Base-by-base conservation (phyloP, 2,329 filamentous ascomycete species). In the Bipolaris victoriae region DNA sequence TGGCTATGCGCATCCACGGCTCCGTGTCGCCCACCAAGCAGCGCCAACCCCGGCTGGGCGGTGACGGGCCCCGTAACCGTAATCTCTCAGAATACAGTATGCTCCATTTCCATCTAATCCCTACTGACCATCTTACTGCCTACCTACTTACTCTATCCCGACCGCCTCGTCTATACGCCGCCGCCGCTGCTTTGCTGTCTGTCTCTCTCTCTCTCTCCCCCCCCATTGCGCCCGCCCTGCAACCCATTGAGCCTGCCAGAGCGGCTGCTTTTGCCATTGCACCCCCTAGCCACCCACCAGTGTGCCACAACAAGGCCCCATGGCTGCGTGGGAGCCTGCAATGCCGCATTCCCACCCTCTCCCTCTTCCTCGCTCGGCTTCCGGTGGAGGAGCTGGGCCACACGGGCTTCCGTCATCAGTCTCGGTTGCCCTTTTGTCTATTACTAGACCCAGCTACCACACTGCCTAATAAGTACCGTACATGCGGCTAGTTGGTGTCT, bases 231-330 rank as follows among this genome's bases (percentile, higher is more conserved):
- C 46, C 31, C 44, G 56, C 63, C 51, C 45, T 48, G 16, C 40
- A 51, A 51, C 39, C 50, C 55, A 59, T 48, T 50, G 46, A 58
- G 49, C 18, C 45, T 55, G 59, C 53, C 49, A 35, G 49, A n/a
- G 40, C 55, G 59, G 55, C 26, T 60, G 56, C 45, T 49, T 16
- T 37, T 57, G 60, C 67, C 60, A 71, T 72, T 73, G 70, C 64
- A 47, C 45, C 33, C 15, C 36, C 15, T 40, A 35, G 35, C 54
- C 49, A 40, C 53, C 55, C 51, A 49, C 65, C 57, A 60, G 60
- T 64, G 65, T 66, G 63, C 60, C 61, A 63, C 60, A 51, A 49
- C 57, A 36, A 51, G 54, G 60, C 62, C 64, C 63, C 57, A 58
- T 58, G 59, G 31, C 52, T 20, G 49, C 20, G 16, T 46, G 60